These are phyloP conservation scores for Fusarium chuoi DNA, from an alignment of 2,329 filamentous ascomycete genomes.

Conservation along the genomic window DNA sequence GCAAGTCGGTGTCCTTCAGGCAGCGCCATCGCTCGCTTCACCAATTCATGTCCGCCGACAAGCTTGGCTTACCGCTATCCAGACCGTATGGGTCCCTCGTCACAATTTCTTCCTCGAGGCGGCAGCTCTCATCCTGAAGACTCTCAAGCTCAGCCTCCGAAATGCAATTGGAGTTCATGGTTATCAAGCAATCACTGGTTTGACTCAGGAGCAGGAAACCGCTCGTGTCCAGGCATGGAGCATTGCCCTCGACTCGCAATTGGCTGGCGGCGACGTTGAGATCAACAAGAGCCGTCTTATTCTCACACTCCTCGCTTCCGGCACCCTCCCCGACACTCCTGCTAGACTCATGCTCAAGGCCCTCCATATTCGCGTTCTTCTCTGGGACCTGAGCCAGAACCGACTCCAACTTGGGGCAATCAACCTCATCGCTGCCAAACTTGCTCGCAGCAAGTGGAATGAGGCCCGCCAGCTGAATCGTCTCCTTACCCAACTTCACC, in stretches of 20 bases:
- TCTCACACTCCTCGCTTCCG: slow-evolving; percentile 87
- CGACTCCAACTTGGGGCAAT: slow-evolving; percentile 72
- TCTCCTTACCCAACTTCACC: slow-evolving; percentile 55
- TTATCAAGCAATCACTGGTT: slow-evolving; percentile 82
- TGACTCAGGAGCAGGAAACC: slow-evolving; percentile 84
- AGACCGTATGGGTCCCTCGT: slow-evolving; percentile 90
- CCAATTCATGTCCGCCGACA: slow-evolving; percentile 86
- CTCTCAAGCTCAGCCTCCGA: slow-evolving; percentile 81
- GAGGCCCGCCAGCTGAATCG: slow-evolving; percentile 75
- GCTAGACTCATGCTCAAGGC: slow-evolving; percentile 90
- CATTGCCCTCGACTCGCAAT: slow-evolving; percentile 91
- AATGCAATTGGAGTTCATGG: slow-evolving; percentile 80
- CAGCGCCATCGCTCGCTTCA: slow-evolving; percentile 78
- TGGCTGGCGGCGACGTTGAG: slow-evolving; percentile 89
- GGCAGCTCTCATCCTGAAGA: slow-evolving; percentile 82
- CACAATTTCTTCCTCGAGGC: slow-evolving; percentile 89
- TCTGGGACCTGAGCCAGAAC: slow-evolving; percentile 79
- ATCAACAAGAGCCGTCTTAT: slow-evolving; percentile 89
- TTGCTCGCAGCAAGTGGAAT: slow-evolving; percentile 84
- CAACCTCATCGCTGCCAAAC: slow-evolving; percentile 75
- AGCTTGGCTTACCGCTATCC: slow-evolving; percentile 92
- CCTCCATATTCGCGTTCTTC: slow-evolving; percentile 86
- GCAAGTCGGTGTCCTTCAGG: slow-evolving; percentile 57
- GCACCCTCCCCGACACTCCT: slow-evolving; percentile 85
- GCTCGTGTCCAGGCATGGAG: slow-evolving; percentile 92